phyloP scores from a whole-genome alignment of 1,139 yeast species.

The Eremothecium cymbalariae region DNA sequence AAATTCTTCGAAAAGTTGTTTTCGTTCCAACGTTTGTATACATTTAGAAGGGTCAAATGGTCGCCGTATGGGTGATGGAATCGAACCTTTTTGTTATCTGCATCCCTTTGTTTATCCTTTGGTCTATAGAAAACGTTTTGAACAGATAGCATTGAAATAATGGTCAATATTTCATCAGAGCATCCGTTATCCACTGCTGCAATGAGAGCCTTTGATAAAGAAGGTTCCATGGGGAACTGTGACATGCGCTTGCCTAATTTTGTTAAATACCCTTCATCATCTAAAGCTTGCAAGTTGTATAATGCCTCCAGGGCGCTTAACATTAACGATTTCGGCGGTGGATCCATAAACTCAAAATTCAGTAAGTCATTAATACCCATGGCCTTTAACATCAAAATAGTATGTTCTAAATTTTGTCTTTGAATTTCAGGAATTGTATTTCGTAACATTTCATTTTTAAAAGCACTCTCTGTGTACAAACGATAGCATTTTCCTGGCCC shows the following conservation, averaged over 20 bases:
- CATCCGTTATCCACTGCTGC: constrained; percentile 69
- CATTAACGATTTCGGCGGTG: constrained; percentile 75
- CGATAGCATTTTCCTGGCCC: constrained; percentile 95
- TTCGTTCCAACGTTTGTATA: constrained; percentile 68
- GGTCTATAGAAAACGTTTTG: constrained; percentile 84
- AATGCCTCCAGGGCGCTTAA: constrained; percentile 75
- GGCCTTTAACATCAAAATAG: constrained; percentile 83
- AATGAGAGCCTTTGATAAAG: constrained; percentile 72
- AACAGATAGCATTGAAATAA: constrained; percentile 87
- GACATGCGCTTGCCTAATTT: constrained; percentile 76
- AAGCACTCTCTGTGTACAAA: constrained; percentile 81
- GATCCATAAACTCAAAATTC: constrained; percentile 87
- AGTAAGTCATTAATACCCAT: constrained; percentile 85
- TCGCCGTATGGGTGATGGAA: constrained; percentile 80
- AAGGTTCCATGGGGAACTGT: constrained; percentile 93
- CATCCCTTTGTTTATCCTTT: constrained; percentile 63
- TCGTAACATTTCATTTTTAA: constrained; percentile 74
- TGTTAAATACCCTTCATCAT: constrained; percentile 65
- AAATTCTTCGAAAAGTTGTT: constrained; percentile 57
- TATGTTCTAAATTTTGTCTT: constrained; percentile 77
- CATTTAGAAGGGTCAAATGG: constrained; percentile 76
- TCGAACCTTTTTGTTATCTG: constrained; percentile 68
- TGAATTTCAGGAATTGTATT: constrained; percentile 89
- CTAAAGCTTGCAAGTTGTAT: constrained; percentile 74
- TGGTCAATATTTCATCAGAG: constrained; percentile 72